Conservation (phyloP, 1,139 yeast species). For the Diutina siamensis region DNA sequence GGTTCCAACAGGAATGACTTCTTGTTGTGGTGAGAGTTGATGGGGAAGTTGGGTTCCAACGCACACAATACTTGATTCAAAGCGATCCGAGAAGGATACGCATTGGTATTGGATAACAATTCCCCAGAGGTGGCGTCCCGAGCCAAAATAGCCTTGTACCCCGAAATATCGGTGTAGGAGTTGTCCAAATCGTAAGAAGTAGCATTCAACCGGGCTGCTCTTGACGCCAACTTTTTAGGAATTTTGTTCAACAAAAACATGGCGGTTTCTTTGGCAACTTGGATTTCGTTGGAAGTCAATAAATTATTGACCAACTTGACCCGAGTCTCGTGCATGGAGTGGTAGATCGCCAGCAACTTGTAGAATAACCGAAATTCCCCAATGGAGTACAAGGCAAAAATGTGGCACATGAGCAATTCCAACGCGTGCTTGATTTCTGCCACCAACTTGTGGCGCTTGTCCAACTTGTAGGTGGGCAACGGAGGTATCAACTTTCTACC, state of each 20-base stretch:
- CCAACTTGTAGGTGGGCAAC: conserved; percentile 33
- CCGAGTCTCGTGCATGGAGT: conserved; percentile 53
- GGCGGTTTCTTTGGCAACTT: conserved; percentile 45
- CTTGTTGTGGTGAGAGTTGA: conserved; percentile 26
- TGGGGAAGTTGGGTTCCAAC: conserved; percentile 63
- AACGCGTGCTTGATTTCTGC: conserved; percentile 50
- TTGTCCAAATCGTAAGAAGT: conserved; percentile 30
- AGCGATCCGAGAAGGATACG: conserved; percentile 50
- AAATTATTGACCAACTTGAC: conserved; percentile 44
- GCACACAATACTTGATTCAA: conserved; percentile 62
- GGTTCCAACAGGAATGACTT: conserved; percentile 30
- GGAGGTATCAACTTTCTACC: conserved; percentile 28
- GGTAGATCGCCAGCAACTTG: conserved; percentile 41
- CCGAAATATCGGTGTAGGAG: conserved; percentile 51
- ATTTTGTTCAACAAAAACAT: conserved; percentile 52
- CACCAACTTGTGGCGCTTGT: conserved; percentile 24
- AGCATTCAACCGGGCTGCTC: conserved; percentile 29
- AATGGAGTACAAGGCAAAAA: conserved; percentile 58
- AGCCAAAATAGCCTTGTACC: conserved; percentile 61
- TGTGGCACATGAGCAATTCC: conserved; percentile 47
- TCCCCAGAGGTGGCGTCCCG: conserved; percentile 56
- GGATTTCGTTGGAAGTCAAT: conserved; percentile 48
- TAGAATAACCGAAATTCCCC: conserved; percentile 55
- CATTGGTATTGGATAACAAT: conserved; percentile 32
- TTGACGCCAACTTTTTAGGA: conserved; percentile 53